Percentiles rank a stretch among this genome's conserved stretches.
Conservation (phyloP, 2,329 filamentous ascomycete genomes). For the Colletotrichum sp. region DNA sequence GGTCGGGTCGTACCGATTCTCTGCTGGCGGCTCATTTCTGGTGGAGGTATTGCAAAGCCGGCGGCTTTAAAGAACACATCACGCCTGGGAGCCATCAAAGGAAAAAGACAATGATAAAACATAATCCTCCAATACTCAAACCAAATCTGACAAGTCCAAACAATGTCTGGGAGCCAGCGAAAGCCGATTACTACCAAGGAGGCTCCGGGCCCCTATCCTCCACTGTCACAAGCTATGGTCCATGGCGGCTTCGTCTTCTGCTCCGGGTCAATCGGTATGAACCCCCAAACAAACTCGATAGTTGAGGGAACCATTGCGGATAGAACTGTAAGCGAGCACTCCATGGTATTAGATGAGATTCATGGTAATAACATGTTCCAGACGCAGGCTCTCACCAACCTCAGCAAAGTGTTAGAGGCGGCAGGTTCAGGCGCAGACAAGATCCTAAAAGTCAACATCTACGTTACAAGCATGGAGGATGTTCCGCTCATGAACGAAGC, state of each 20-base stretch:
- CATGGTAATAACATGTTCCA: not conserved
- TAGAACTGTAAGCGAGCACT: not conserved
- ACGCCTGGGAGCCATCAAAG: not conserved
- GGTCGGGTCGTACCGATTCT: not conserved
- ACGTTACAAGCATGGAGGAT: not conserved
- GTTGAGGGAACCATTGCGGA: not conserved
- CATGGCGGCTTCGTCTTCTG: not conserved
- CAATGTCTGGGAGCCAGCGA: not conserved
- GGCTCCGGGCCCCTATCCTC: not conserved
- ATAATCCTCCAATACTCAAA: not conserved
- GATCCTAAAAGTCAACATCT: not conserved
- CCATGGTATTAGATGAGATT: not conserved
- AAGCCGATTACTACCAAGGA: not conserved
- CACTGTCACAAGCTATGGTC: not conserved
- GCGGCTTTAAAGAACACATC: not conserved
- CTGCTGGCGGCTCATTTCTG: not conserved
- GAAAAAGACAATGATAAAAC: fast-evolving
- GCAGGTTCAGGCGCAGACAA: not conserved
- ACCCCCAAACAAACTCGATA: not conserved
- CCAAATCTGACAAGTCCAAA: not conserved
- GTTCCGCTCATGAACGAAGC: not conserved
- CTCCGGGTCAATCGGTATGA: not conserved
- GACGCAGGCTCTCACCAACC: not conserved
- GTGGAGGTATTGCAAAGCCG: not conserved
- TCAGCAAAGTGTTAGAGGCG: not conserved